These are phyloP conservation scores for Hydnomerulius pinastri DNA, from an alignment of 768 basidiomycete species.

Conservation along the genomic window DNA sequence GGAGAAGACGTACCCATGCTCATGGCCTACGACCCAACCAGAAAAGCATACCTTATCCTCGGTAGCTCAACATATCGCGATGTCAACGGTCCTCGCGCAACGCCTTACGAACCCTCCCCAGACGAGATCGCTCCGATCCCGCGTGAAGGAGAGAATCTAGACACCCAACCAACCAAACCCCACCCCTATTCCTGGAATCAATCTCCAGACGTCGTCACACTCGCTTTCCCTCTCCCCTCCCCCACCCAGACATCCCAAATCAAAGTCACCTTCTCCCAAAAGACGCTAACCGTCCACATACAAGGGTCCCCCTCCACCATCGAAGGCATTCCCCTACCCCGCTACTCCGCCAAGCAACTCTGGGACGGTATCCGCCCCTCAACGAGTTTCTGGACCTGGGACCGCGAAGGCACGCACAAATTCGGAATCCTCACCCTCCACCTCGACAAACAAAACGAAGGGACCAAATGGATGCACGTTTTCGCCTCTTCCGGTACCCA, in stretches of 20 bases:
- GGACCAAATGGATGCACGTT: conserved; percentile 84
- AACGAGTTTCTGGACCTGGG: conserved; percentile 93
- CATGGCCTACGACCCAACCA: conserved; percentile 46
- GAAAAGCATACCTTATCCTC: conserved; percentile 53
- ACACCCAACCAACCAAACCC: conserved; percentile 50
- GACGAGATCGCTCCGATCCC: conserved; percentile 76
- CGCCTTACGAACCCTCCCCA: conserved; percentile 55
- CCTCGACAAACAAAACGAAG: conserved; percentile 83
- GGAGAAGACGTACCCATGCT: conserved; percentile 73
- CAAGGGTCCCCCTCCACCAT: conserved; percentile 33
- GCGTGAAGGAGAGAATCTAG: conserved; percentile 57
- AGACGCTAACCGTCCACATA: conserved; percentile 68
- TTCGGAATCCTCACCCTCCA: conserved; percentile 80
- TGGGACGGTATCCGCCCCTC: conserved; percentile 82
- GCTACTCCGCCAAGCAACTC: conserved; percentile 59
- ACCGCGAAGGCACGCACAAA: conserved; percentile 67
- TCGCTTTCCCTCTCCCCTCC: conserved; percentile 83
- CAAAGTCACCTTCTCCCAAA: conserved; percentile 63
- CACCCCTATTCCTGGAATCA: conserved; percentile 95
- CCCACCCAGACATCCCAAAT: conserved; percentile 63
- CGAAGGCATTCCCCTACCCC: conserved; percentile 47
- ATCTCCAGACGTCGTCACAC: conserved; percentile 75
- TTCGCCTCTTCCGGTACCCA: conserved; percentile 58
- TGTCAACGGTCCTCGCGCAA: conserved; percentile 31
- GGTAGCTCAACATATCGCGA: conserved; percentile 59